Evolutionary conservation across 257 asterid genomes (phyloP).

Genomic region (Anisodus acutangulus): DNA sequence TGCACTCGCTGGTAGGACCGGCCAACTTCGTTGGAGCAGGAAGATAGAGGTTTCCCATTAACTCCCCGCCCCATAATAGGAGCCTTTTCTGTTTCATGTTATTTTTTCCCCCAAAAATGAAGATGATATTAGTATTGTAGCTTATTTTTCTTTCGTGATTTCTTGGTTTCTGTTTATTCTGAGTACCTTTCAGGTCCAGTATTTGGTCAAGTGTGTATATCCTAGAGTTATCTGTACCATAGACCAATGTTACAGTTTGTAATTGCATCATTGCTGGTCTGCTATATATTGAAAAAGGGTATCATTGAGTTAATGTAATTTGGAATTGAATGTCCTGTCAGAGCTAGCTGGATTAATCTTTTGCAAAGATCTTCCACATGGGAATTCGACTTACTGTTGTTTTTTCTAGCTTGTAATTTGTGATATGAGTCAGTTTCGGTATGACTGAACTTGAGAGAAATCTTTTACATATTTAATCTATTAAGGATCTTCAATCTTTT

Average conservation of each 20-base stretch:
- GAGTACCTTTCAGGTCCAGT: slow-evolving; percentile 2
- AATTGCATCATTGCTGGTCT: slow-evolving; percentile 25
- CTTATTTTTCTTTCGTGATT: background rate
- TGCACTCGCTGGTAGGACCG: slow-evolving; percentile 93
- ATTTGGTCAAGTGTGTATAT: slow-evolving; percentile 23
- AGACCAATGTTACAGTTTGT: background rate
- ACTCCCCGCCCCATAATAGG: background rate
- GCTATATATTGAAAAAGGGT: background rate
- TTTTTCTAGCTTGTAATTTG: background rate
- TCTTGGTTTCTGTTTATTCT: background rate
- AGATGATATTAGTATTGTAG: background rate
- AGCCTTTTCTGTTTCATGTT: background rate
- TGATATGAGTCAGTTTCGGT: slow-evolving; percentile 13
- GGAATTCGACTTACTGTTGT: background rate
- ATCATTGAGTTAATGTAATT: background rate
- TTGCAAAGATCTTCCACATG: background rate
- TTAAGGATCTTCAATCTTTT: slow-evolving; percentile 5
- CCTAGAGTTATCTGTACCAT: slow-evolving; percentile 16
- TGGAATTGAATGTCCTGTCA: slow-evolving; percentile 12
- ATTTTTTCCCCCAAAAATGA: background rate
- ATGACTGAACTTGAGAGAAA: slow-evolving; percentile 12
- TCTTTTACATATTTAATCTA: background rate
- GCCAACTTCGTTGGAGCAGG: slow-evolving; percentile 87
- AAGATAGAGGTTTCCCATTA: slow-evolving; percentile 65
- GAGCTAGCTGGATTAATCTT: background rate